Evolutionary conservation across 2,329 filamentous ascomycete species (phyloP), one percentile per base, ranked within the genome.

Genomic region (Atkinsonella texensis): DNA sequence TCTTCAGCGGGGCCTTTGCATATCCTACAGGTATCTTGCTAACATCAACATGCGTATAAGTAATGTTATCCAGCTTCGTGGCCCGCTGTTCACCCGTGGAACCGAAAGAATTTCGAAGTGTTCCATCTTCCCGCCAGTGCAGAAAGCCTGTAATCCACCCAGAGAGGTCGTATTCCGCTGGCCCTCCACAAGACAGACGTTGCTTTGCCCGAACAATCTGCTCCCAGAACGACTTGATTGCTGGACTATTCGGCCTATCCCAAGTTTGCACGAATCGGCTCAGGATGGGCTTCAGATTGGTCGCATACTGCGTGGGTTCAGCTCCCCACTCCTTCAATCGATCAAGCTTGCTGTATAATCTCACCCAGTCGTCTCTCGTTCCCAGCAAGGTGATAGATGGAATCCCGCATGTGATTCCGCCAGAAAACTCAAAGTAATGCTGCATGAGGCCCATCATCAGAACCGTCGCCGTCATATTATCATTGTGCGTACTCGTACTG

Each of bases 91-190:
- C 47, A 1, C 52, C 45, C 43, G 54, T 46, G 2, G 53, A 46
- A 5, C 60, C 55, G 2, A 55, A 51, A 17, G 50, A 46, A 13
- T 62, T 50, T 8, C 59, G 50, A 38, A 60, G 49, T 0, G 46
- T 38, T 0, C 74, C 74, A 15, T 66, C 52, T 0, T 56, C 58
- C 15, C 62, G 57, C 70, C 73, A 77, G 55, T 70, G 72, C 55
- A 70, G 62, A 54, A 77, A 75, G 0, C 68, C 72, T 0, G 70
- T 71, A 49, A 76, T 67, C 74, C 74, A 78, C 5, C 75, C 74
- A 0, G 68, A 70, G 2, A 74, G 53, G 46, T 63, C 61, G 56
- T 60, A 70, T 56, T 66, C 68, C 55, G 46, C 61, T 28, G 57
- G 60, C 2, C 59, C 65, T 40, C 59, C 60, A 43, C 57, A 68